Percentiles rank a stretch among this genome's conserved stretches.
These are phyloP conservation scores for Yamadazyma kitorensis DNA, from an alignment of 805 yeast species.

Conservation along the genomic window DNA sequence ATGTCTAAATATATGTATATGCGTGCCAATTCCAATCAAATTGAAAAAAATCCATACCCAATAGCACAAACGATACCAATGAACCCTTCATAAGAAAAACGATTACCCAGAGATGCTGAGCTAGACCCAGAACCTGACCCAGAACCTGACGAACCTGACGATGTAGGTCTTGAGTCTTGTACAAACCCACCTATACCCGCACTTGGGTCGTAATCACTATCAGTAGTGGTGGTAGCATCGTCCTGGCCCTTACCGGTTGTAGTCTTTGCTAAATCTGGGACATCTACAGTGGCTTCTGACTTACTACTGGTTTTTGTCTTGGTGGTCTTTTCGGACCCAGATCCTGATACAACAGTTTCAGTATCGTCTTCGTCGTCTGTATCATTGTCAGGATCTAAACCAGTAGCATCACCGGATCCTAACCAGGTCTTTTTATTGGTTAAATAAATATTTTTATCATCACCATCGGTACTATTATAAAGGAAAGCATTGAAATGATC, in stretches of 20 bases:
- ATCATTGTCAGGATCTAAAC: constrained; percentile 54
- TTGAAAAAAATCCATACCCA: constrained; percentile 18
- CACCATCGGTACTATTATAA: constrained; percentile 45
- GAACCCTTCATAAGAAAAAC: constrained; percentile 9
- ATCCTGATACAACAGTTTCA: constrained; percentile 14
- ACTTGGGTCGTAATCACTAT: constrained; percentile 13
- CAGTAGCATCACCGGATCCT: constrained; percentile 61
- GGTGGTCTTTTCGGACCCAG: constrained; percentile 20
- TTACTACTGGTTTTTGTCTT: constrained; percentile 15
- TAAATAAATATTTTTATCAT: constrained; percentile 44
- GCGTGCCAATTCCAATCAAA: too few relatives aligned
- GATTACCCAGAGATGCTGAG: constrained; percentile 8
- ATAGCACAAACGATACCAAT: constrained; percentile 19
- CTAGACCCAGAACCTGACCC: constrained; percentile 5
- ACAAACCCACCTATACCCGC: constrained; percentile 37
- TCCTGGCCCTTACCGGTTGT: constrained; percentile 6
- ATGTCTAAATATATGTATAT: too few relatives aligned
- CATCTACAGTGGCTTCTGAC: constrained; percentile 9
- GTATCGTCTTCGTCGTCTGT: constrained; percentile 10
- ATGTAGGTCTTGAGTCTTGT: constrained; percentile 24
- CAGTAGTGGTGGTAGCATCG: constrained; percentile 2
- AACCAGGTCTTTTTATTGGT: constrained; percentile 62
- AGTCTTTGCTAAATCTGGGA: constrained; percentile 16
- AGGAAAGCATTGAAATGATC: constrained; percentile 51
- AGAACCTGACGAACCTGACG: constrained; percentile 8